Evolutionary conservation across 2,329 filamentous ascomycete genomes (phyloP).

Genomic region (Pseudogymnoascus sp.): DNA sequence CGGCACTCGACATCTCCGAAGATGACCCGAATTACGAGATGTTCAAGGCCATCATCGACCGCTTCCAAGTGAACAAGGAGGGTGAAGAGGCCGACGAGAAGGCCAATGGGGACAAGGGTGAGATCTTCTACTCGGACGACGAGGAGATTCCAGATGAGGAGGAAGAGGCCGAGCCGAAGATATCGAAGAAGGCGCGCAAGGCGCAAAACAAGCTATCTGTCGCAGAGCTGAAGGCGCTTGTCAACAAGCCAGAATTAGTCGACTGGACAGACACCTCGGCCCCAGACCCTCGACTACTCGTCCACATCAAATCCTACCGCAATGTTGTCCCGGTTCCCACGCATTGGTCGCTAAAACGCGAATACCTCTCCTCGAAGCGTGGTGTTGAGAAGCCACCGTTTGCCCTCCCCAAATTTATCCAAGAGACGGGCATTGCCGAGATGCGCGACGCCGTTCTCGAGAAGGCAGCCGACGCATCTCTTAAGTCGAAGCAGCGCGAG

Average conservation of each 20-base stretch:
- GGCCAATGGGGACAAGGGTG: constrained; percentile 66
- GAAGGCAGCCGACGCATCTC: constrained; percentile 81
- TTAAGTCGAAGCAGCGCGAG: constrained; percentile 95
- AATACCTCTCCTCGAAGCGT: constrained; percentile 93
- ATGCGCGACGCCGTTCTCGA: constrained; percentile 96
- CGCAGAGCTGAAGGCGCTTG: constrained; percentile 87
- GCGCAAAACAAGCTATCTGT: constrained; percentile 85
- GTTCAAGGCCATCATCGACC: constrained; percentile 74
- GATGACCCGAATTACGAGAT: constrained; percentile 73
- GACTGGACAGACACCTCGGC: constrained; percentile 97
- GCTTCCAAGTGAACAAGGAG: constrained; percentile 59
- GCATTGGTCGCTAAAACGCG: constrained; percentile 93
- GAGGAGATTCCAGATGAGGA: constrained; percentile 81
- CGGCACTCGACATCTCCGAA: constrained; percentile 43
- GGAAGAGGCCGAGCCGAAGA: constrained; percentile 60
- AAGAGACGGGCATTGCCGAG: constrained; percentile 93
- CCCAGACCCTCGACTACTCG: constrained; percentile 75
- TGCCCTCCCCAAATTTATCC: constrained; percentile 87
- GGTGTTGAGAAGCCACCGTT: constrained; percentile 95
- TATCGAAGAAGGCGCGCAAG: constrained; percentile 95
- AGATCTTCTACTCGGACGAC: constrained; percentile 75
- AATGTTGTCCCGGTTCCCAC: constrained; percentile 91
- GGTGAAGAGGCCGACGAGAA: constrained; percentile 56
- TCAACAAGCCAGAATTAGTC: constrained; percentile 84
- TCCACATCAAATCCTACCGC: constrained; percentile 88